Conservation (phyloP, 192 early-diverging fungal species). For the Chytriomyces hyalinus region DNA sequence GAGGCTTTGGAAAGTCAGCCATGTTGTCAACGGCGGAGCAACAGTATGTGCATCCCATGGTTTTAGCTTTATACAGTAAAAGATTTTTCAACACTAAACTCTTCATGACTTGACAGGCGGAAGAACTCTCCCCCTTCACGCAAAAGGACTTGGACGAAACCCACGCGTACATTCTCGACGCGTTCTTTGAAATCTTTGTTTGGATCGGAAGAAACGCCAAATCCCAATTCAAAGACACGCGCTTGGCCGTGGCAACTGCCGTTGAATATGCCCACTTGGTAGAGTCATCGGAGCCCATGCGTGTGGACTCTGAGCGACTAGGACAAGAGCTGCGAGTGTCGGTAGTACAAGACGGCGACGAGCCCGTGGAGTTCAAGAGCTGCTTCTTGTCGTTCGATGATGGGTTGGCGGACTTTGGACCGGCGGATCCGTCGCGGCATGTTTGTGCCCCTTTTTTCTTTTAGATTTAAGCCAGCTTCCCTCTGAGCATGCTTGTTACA, state of each 20-base stretch:
- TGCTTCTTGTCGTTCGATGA: slow-evolving; percentile 47
- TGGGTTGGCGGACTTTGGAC: slow-evolving; percentile 16
- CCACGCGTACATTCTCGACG: slow-evolving; percentile 44
- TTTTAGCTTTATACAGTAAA: slow-evolving; percentile 13
- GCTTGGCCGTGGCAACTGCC: slow-evolving; percentile 38
- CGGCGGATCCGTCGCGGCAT: background rate
- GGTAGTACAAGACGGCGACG: slow-evolving; percentile 26
- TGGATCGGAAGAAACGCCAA: slow-evolving; percentile 42
- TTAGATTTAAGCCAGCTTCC: background rate
- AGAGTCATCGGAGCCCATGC: background rate
- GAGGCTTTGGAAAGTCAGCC: slow-evolving; percentile 42
- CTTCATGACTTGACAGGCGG: slow-evolving; percentile 17
- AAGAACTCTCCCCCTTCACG: slow-evolving; percentile 42
- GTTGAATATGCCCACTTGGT: slow-evolving; percentile 39
- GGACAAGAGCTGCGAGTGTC: slow-evolving; percentile 10
- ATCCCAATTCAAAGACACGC: slow-evolving; percentile 24
- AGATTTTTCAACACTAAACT: background rate
- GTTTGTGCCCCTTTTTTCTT: background rate
- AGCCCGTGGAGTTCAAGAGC: slow-evolving; percentile 41
- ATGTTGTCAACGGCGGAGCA: slow-evolving; percentile 43
- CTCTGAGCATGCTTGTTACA: background rate
- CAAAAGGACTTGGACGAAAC: slow-evolving; percentile 31
- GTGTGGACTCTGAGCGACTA: background rate
- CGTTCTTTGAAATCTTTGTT: slow-evolving; percentile 44
- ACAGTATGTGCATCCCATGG: slow-evolving; percentile 24